These are phyloP conservation scores for Acorus gramineus DNA, from an alignment of 106 monocot genomes.

Conservation along the genomic window DNA sequence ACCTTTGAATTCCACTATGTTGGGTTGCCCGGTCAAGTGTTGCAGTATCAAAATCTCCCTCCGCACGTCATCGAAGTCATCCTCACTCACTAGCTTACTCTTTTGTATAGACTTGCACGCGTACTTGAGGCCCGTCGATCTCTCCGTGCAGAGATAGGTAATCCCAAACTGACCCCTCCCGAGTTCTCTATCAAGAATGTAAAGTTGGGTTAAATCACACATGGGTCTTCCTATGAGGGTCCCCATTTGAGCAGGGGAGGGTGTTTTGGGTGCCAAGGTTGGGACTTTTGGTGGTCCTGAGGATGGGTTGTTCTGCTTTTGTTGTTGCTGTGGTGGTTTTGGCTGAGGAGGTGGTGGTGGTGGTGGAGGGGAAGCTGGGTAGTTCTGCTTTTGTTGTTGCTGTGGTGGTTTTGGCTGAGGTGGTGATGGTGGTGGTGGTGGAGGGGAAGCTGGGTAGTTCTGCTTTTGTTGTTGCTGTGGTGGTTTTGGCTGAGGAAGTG, in stretches of 20 bases:
- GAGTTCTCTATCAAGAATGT: constrained; percentile 8
- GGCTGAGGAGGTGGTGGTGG: not conserved
- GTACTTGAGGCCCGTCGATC: constrained; percentile 4
- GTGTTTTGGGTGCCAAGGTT: no score
- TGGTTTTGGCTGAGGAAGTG: not conserved
- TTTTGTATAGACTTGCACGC: constrained; percentile 18
- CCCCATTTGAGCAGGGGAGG: no score
- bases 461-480: not conserved
- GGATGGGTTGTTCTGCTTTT: not conserved
- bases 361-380: not conserved
- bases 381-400: not conserved
- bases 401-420: not conserved
- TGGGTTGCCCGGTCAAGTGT: constrained; percentile 19
- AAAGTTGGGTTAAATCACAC: no score
- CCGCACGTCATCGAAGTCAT: constrained; percentile 7
- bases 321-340: not conserved
- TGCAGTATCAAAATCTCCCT: constrained; percentile 18
- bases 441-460: not conserved
- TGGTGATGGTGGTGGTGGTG: constrained; percentile 8
- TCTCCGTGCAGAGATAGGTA: constrained; percentile 26
- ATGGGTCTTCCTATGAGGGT: no score
- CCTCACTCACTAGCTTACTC: constrained; percentile 3
- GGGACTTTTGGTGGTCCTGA: no score
- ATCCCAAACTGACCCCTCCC: constrained; percentile 24
- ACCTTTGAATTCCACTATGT: constrained; percentile 25